Base-by-base conservation (phyloP, 225 moss, liverwort and hornwort species). In the Pleurozium schreberi region DNA sequence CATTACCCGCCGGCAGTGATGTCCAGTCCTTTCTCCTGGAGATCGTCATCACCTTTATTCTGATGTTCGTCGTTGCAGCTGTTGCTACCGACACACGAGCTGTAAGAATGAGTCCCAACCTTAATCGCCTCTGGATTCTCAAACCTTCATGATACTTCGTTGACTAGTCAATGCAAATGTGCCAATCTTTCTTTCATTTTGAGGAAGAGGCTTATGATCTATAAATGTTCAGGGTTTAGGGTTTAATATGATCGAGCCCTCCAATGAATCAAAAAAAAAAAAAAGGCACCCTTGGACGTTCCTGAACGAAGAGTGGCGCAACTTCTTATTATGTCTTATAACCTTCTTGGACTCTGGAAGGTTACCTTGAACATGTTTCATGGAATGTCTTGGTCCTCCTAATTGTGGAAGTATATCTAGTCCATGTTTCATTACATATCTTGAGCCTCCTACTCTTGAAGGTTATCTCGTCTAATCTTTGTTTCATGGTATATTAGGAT, bases 41-140 rank as follows among this genome's bases (percentile, higher is more conserved):
- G 89, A 83, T 95, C 63, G 83, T 96, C 90, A 92, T 94, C 93
- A 96, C 96, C 23, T 98, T 96, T 87, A 90, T 96, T 68, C 90
- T 98, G 84, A 98, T 98, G 98, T 97, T 98, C 83, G 96, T 97
- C 53, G 94, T 97, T 34, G 92, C 96, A 36, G 94, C 97, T 4
- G 96, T 96, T 16, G 91, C 97, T 5, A 98, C 98, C 10, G 97
- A 98, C 81, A 94, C 96, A 34, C 90, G 94, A 59, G 95, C 96
- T 30, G 96, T 98, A 90, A 94, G 96, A 86, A 73, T 13, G 34
- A 81, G 17, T 70, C 83, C 23, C 23, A 64, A 55, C 43, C 34
- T 7, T 20, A 57, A 57, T 83, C 83, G 53, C 57, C 52, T 40
- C 23, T 42, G 14, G n/a, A 77, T 67, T 83, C 55, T 69, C 87